Evolutionary conservation across 306 rosid species (phyloP).

Genomic region (Parietaria judaica): DNA sequence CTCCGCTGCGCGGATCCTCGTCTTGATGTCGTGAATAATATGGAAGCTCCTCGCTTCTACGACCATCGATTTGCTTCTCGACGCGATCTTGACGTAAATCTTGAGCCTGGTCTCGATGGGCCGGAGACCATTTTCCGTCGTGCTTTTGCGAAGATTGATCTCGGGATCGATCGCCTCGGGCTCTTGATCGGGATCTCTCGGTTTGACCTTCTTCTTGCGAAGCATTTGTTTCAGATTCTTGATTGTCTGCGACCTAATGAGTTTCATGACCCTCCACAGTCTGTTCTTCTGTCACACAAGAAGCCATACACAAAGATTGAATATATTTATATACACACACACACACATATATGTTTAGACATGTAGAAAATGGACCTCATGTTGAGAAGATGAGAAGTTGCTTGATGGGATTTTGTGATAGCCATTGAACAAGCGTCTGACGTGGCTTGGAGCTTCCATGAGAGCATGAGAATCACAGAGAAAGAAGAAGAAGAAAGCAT

Average conservation of each 20-base stretch:
- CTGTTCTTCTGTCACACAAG: slow-evolving; percentile 5
- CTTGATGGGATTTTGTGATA: slow-evolving; percentile 5
- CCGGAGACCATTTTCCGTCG: background rate
- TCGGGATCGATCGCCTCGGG: slow-evolving; percentile 1
- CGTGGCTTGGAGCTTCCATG: slow-evolving; percentile 2
- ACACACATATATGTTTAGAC: too few species aligned
- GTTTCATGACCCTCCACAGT: background rate
- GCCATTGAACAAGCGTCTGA: background rate
- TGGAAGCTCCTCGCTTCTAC: slow-evolving; percentile 17
- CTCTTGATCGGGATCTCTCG: slow-evolving; percentile 11
- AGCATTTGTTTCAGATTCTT: slow-evolving; percentile 13
- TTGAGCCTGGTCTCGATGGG: background rate
- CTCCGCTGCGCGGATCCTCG: slow-evolving; percentile 5
- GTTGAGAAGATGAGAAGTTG: slow-evolving; percentile 4
- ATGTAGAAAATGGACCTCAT: background rate
- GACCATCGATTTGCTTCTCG: slow-evolving; percentile 4
- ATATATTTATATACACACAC: too few species aligned
- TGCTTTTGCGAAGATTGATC: slow-evolving; percentile 6
- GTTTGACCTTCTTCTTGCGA: background rate
- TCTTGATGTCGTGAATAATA: slow-evolving; percentile 13
- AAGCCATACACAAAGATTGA: background rate
- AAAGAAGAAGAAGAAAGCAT: background rate
- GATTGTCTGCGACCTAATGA: slow-evolving; percentile 6
- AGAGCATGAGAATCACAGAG: background rate
- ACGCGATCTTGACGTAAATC: slow-evolving; percentile 17